phyloP scores from a whole-genome alignment of 2,329 filamentous ascomycete genomes.

The Epicoccum nigrum region DNA sequence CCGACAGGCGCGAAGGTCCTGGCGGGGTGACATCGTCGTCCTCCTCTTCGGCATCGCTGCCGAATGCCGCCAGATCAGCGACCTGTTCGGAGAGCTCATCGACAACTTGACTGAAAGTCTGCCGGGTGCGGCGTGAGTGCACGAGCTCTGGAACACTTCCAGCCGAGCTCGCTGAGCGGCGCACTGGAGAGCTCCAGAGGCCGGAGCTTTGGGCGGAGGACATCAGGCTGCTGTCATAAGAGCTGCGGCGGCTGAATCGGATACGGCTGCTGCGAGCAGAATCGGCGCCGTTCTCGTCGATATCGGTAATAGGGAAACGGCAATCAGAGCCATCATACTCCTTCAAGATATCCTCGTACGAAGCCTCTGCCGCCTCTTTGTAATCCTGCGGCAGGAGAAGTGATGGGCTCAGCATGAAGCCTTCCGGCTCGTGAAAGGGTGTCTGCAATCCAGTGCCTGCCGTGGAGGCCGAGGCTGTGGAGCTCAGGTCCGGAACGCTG shows the following conservation, averaged over 20 bases:
- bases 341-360: slow-evolving; percentile 47
- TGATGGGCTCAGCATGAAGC: slow-evolving; percentile 49
- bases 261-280: slow-evolving; percentile 57
- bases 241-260: slow-evolving; percentile 62
- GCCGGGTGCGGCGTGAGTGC: slow-evolving; percentile 41
- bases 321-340: slow-evolving; percentile 55
- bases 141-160: slow-evolving; percentile 49
- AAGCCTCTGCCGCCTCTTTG: slow-evolving; percentile 44
- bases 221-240: slow-evolving; percentile 62
- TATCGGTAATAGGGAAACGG: slow-evolving; percentile 54
- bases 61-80: slow-evolving; percentile 31
- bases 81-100: slow-evolving; percentile 45
- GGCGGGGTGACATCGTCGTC: slow-evolving; percentile 41
- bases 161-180: slow-evolving; percentile 47
- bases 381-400: slow-evolving; percentile 44
- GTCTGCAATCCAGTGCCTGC: slow-evolving; percentile 35
- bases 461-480: slow-evolving; percentile 42
- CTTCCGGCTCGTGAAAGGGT: slow-evolving; percentile 34
- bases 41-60: slow-evolving; percentile 38
- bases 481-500: slow-evolving; percentile 43
- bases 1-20: slow-evolving; percentile 34
- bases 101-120: slow-evolving; percentile 38
- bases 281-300: slow-evolving; percentile 47
- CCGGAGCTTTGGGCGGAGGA: slow-evolving; percentile 47
- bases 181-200: slow-evolving; percentile 43